Conservation (phyloP, 768 basidiomycete species). For the Tylopilus vinaceipallidus region DNA sequence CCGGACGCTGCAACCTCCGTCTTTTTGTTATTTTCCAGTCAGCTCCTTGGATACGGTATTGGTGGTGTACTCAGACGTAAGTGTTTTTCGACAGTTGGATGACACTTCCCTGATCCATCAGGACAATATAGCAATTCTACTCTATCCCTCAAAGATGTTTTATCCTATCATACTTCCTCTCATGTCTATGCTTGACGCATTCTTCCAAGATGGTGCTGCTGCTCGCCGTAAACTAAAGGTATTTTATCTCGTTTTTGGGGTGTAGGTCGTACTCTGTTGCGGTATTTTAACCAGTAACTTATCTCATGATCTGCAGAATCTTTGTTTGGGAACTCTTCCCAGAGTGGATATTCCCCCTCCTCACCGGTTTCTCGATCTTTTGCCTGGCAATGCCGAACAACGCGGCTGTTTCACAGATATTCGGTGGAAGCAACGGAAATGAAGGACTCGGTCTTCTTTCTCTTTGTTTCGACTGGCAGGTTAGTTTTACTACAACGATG, state of each 20-base stretch:
- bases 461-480: conserved; percentile 61
- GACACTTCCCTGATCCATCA: neutral
- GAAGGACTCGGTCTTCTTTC: conserved; percentile 62
- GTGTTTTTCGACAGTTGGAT: too few relatives aligned
- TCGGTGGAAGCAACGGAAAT: conserved; percentile 61
- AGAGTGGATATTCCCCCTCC: conserved; percentile 49
- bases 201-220: conserved; percentile 46
- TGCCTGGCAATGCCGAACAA: conserved; percentile 55
- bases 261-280: conserved; percentile 31
- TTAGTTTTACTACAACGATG: conserved; percentile 17
- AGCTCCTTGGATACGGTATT: conserved; percentile 51
- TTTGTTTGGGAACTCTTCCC: conserved; percentile 30
- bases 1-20: conserved; percentile 46
- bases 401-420: conserved; percentile 50
- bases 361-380: conserved; percentile 60
- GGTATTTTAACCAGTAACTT: neutral
- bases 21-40: conserved; percentile 38
- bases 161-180: conserved; percentile 33
- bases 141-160: conserved; percentile 49
- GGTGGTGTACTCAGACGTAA: conserved; percentile 50
- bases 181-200: conserved; percentile 28
- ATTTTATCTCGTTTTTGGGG: conserved; percentile 24
- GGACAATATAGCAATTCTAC: conserved; percentile 24
- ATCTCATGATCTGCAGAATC: conserved; percentile 24
- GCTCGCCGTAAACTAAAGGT: conserved; percentile 37